Evolutionary conservation across 257 asterid species (phyloP), one percentile per base, ranked within the genome.

Genomic region (Primulina tabacum): DNA sequence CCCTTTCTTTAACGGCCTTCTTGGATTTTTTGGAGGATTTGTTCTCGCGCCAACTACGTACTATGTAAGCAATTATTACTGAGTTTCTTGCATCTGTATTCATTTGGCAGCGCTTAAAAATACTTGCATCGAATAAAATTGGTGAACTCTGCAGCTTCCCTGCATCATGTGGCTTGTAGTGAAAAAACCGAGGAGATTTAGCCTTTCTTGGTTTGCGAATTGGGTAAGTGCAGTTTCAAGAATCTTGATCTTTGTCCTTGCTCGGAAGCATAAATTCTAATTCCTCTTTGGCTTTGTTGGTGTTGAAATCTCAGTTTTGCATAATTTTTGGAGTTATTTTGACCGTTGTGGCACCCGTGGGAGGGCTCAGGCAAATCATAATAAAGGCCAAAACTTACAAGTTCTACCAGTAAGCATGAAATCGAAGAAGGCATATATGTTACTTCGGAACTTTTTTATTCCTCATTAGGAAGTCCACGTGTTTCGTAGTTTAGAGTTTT

Each of bases 301-400:
- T 14, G 21, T n/a, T 34, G 26, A 9, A 29, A 56, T 72, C 29
- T 64, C 87, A 85, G 90, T 20, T 79, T 47, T 83, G 86, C 80
- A 85, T 85, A 64, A 66, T 73, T 0, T 77, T 83, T 78, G 90
- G 90, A 35, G 73, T 68, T 2, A 8, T 37, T 12, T 68, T 85
- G 83, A 72, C 56, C 83, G 18, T 75, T 43, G 32, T 77, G 26
- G 84, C 88, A 67, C 86, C 86, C 1, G 81, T 85, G 47, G 86
- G 90, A 74, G 90, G 86, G 35, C 74, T 85, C 21, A 73, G 88
- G 65, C 74, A 72, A 58, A 83, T 85, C 60, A 82, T 82, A 71
- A 18, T 76, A 4, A 53, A 68, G 37, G 79, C 83, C 17, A 85
- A 83, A 57, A 21, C 16, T 56, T 83, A 74, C 38, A 32, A 73